phyloP scores from a whole-genome alignment of 2,329 filamentous ascomycete genomes.

The Phyllosticta ampelicida region DNA sequence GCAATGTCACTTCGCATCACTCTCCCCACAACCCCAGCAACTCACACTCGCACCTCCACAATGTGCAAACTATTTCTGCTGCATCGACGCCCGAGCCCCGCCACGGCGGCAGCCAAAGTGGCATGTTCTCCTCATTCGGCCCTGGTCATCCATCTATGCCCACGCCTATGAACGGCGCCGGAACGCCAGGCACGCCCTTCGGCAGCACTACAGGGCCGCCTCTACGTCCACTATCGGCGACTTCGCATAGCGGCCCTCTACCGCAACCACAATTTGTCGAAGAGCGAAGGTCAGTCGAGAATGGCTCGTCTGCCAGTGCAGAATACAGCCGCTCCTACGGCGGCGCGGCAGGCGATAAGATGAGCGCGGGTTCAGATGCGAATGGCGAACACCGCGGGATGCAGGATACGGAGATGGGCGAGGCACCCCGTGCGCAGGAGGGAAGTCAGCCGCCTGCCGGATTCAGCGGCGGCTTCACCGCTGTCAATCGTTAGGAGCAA shows the following conservation, averaged over 20 bases:
- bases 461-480: conserved; percentile 22
- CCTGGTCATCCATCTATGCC: conserved; percentile 16
- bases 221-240: conserved; percentile 18
- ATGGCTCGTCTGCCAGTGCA: conserved; percentile 15
- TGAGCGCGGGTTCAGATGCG: conserved; percentile 15
- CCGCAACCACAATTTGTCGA: conserved; percentile 11
- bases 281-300: conserved; percentile 13
- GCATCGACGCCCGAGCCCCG: conserved; percentile 30
- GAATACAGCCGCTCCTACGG: conserved; percentile 18
- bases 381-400: conserved; percentile 23
- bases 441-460: background rate
- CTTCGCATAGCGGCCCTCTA: conserved; percentile 16
- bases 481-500: conserved; percentile 25
- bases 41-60: conserved; percentile 12
- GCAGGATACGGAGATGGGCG: conserved; percentile 29
- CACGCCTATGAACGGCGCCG: conserved; percentile 20
- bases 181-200: conserved; percentile 2
- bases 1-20: conserved; percentile 14
- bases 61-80: conserved; percentile 18
- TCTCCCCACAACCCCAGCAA: conserved; percentile 14
- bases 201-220: conserved; percentile 16
- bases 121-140: conserved; percentile 20
- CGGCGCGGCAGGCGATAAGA: conserved; percentile 9
- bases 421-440: conserved; percentile 14
- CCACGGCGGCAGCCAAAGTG: conserved; percentile 2